Evolutionary conservation across 768 basidiomycete genomes (phyloP).

Genomic region (Psilocybe subaeruginosa): DNA sequence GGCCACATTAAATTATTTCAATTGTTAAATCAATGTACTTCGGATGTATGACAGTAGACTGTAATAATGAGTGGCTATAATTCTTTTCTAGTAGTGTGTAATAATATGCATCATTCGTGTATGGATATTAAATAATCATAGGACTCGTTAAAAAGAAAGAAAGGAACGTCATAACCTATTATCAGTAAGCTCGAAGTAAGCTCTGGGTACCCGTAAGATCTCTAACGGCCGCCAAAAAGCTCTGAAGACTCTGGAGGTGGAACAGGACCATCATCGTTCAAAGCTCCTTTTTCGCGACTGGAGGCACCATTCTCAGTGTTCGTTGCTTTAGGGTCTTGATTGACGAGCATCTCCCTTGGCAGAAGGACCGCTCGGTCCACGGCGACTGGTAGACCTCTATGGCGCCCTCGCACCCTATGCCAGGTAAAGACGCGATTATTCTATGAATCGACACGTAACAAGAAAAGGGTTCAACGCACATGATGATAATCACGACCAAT

Average conservation of each 20-base stretch:
- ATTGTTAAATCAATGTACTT: too few species aligned
- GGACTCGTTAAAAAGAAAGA: background rate
- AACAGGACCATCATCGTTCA: background rate
- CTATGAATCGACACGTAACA: background rate
- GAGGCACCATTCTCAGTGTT: background rate
- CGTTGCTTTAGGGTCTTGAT: background rate
- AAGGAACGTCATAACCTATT: background rate
- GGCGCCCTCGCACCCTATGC: conserved; percentile 65
- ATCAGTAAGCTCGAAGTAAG: too few species aligned
- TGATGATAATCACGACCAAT: conserved; percentile 70
- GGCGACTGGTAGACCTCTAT: conserved; percentile 71
- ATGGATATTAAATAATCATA: background rate
- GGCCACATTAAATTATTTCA: too few species aligned
- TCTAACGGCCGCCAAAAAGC: background rate
- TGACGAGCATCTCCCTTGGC: conserved; percentile 36
- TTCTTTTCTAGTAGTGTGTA: background rate
- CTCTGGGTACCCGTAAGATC: background rate
- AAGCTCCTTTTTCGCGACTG: background rate
- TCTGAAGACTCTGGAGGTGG: background rate
- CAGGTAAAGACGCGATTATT: background rate
- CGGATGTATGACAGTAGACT: too few species aligned
- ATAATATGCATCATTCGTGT: background rate
- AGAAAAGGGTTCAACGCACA: conserved; percentile 40
- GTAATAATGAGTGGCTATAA: background rate
- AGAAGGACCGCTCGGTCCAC: conserved; percentile 60